Conservation (phyloP, 108 stramenopile species). For the Licmophora abbreviata region DNA sequence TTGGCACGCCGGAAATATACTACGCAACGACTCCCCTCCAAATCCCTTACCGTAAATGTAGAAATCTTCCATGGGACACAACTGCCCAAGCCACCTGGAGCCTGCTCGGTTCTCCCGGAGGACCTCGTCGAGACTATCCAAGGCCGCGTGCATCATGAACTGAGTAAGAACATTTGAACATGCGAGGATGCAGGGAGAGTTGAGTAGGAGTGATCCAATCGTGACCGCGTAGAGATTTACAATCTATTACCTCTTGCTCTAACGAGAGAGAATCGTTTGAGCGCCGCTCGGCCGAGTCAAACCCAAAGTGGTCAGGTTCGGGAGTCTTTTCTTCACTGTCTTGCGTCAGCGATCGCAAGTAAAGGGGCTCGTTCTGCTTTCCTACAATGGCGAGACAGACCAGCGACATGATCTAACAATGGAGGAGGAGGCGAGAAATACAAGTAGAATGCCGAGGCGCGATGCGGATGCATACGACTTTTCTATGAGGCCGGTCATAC, state of each 20-base stretch:
- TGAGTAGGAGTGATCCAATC: no score
- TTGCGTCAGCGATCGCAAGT: slow-evolving; percentile 2
- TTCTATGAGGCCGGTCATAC: no score
- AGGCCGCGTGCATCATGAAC: slow-evolving; percentile 40
- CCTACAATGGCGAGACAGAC: slow-evolving; percentile 33
- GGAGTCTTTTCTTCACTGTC: neutral
- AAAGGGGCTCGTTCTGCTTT: slow-evolving; percentile 37
- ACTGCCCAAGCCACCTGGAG: slow-evolving; percentile 31
- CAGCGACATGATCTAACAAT: slow-evolving; percentile 24
- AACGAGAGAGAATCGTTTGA: slow-evolving; percentile 9
- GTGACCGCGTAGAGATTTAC: neutral
- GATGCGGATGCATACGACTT: no score
- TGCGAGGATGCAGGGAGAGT: neutral
- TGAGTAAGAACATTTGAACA: slow-evolving; percentile 1
- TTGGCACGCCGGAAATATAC: neutral
- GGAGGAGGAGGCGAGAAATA: no score
- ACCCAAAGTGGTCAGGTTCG: slow-evolving; percentile 25
- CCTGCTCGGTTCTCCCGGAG: slow-evolving; percentile 13
- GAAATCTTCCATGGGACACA: slow-evolving; percentile 34
- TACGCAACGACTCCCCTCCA: neutral
- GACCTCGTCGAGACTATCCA: slow-evolving; percentile 45
- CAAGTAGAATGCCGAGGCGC: no score
- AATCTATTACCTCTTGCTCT: slow-evolving; percentile 20
- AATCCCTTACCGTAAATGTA: slow-evolving; percentile 14
- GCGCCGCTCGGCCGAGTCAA: slow-evolving; percentile 1